These are phyloP conservation scores for Barbarea vulgaris DNA, from an alignment of 345 rosid genomes.

Conservation along the genomic window DNA sequence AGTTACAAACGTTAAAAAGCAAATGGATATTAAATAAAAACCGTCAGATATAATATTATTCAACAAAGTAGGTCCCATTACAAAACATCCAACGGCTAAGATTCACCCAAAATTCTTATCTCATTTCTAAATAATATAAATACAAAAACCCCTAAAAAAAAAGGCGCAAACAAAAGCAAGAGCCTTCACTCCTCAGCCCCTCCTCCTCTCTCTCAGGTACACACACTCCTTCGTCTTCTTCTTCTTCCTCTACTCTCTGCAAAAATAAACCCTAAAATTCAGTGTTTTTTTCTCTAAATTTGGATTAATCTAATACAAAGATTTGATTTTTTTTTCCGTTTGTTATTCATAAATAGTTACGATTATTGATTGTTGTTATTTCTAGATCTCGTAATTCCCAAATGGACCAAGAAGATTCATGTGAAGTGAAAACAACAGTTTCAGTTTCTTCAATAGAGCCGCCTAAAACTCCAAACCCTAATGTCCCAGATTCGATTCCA, in stretches of 20 bases:
- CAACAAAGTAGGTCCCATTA: neutral
- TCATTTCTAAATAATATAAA: slow-evolving; percentile 17
- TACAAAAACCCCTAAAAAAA: slow-evolving; percentile 38
- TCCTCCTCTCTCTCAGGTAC: slow-evolving; percentile 18
- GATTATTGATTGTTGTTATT: neutral
- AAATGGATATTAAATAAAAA: neutral
- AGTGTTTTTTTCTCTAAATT: neutral
- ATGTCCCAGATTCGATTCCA: slow-evolving; percentile 9
- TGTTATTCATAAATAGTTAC: neutral
- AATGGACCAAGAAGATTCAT: slow-evolving; percentile 35
- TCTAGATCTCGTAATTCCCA: slow-evolving; percentile 15
- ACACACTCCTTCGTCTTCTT: neutral
- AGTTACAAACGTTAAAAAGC: neutral
- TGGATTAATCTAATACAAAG: neutral
- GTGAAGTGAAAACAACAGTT: slow-evolving; percentile 9
- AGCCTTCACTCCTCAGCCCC: slow-evolving; percentile 23
- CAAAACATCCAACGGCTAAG: slow-evolving; percentile 9
- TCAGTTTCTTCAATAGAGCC: slow-evolving; percentile 32
- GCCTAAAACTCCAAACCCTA: slow-evolving; percentile 21
- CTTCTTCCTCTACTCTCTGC: slow-evolving; percentile 18
- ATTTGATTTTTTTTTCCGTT: neutral
- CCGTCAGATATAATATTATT: slow-evolving; percentile 12
- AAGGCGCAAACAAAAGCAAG: slow-evolving; percentile 37
- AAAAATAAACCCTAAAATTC: neutral
- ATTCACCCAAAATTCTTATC: neutral